phyloP scores from a whole-genome alignment of 179 eudicot genomes.

The Camellia oleifera region DNA sequence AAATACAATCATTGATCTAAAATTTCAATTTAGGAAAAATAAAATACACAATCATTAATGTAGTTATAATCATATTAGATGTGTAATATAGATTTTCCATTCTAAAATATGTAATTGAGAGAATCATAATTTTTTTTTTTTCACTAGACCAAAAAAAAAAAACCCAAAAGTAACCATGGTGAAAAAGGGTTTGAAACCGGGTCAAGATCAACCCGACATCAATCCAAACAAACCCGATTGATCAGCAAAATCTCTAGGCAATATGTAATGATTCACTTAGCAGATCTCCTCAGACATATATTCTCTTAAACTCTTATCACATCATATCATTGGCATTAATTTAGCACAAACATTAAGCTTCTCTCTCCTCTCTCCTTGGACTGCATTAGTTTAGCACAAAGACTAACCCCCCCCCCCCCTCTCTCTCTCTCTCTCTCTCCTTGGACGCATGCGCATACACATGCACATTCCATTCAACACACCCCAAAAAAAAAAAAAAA shows the following conservation, averaged over 20 bases:
- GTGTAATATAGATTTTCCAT: too few species aligned
- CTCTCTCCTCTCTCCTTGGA: neutral
- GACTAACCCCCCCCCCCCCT: neutral
- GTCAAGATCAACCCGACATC: too few species aligned
- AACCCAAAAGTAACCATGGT: neutral
- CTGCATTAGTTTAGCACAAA: neutral
- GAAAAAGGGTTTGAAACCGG: neutral
- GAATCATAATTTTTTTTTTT: too few species aligned
- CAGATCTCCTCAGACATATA: neutral
- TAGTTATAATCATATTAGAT: too few species aligned
- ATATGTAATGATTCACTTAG: neutral
- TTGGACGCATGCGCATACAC: constrained; percentile 13
- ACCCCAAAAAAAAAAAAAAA: too few species aligned
- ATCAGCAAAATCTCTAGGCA: neutral
- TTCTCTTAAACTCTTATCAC: neutral
- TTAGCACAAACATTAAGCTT: neutral
- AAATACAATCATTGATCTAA: too few species aligned
- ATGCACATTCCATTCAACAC: neutral
- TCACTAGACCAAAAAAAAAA: too few species aligned
- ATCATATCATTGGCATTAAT: neutral
- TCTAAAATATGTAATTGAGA: too few species aligned
- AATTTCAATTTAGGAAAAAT: too few species aligned
- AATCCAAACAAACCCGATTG: constrained; percentile 2
- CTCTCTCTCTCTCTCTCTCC: neutral
- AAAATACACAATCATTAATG: too few species aligned